These are phyloP conservation scores for Combretum micranthum DNA, from an alignment of 345 rosid species.

Conservation along the genomic window DNA sequence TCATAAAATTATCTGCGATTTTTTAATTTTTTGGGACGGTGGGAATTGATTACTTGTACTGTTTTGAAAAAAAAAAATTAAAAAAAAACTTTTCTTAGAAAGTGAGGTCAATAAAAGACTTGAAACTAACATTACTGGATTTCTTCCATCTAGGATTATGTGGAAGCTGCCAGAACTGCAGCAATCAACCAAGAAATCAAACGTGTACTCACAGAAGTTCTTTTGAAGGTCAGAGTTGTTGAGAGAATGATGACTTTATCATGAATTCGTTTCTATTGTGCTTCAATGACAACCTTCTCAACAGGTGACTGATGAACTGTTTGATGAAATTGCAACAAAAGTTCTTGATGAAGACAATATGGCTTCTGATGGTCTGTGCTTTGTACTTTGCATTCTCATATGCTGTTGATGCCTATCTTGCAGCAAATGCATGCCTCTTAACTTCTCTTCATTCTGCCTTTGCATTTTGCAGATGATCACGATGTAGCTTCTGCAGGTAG, in stretches of 20 bases:
- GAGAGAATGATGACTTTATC: conserved; percentile 14
- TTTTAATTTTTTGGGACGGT: background rate
- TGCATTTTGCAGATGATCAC: conserved; percentile 36
- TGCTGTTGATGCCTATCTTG: conserved; percentile 4
- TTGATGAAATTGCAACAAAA: conserved; percentile 92
- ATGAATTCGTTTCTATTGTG: conserved; percentile 11
- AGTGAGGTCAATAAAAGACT: no score
- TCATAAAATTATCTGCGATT: conserved; percentile 11
- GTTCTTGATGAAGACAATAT: conserved; percentile 73
- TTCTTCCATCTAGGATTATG: conserved; percentile 59
- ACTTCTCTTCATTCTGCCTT: background rate
- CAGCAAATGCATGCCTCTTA: conserved; percentile 1
- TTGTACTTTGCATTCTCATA: conserved; percentile 2
- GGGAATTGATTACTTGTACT: background rate
- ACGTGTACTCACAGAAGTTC: conserved; percentile 89
- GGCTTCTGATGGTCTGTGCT: conserved; percentile 37
- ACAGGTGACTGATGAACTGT: conserved; percentile 93
- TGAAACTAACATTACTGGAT: background rate
- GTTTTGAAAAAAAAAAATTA: no score
- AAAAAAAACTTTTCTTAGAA: background rate
- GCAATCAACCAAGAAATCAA: conserved; percentile 92
- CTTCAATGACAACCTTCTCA: conserved; percentile 12
- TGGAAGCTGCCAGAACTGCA: conserved; percentile 57
- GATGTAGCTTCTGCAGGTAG: conserved; percentile 22
- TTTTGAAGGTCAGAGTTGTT: conserved; percentile 56